Evolutionary conservation across 345 rosid species (phyloP).

Genomic region (Pistacia atlantica): DNA sequence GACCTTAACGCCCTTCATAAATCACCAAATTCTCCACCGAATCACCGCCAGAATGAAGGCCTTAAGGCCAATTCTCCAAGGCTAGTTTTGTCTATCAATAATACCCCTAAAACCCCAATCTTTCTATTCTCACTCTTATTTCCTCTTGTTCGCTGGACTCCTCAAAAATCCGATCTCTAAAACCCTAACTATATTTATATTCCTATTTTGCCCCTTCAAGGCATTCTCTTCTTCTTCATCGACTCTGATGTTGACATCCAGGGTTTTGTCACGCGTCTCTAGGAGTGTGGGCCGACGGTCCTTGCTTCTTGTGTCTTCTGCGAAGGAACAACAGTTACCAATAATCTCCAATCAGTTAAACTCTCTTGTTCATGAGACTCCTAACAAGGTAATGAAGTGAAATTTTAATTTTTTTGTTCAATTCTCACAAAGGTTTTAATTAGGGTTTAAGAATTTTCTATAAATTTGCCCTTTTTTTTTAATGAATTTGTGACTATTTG

Average conservation of each 20-base stretch:
- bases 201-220: conserved; percentile 5
- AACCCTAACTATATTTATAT: conserved; percentile 2
- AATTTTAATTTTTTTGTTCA: conserved; percentile 2
- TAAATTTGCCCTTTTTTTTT: not conserved
- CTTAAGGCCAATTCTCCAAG: not conserved
- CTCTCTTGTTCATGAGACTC: conserved; percentile 34
- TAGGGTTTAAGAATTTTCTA: conserved; percentile 46
- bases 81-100: conserved; percentile 30
- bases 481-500: not conserved
- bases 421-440: conserved; percentile 32
- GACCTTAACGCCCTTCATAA: conserved; percentile 14
- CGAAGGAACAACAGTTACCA: conserved; percentile 39
- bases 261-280: conserved; percentile 58
- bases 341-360: conserved; percentile 38
- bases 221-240: not conserved
- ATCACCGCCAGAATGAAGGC: not conserved
- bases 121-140: conserved; percentile 15
- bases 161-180: not conserved
- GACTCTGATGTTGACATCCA: conserved; percentile 47
- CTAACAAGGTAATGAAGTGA: conserved; percentile 33
- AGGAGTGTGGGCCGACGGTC: conserved; percentile 49
- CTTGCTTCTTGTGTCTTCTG: conserved; percentile 35
- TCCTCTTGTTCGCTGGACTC: not conserved
- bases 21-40: not conserved
- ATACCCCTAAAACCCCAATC: not conserved